Conservation (phyloP, 768 basidiomycete species). For the Lactarius sp. region DNA sequence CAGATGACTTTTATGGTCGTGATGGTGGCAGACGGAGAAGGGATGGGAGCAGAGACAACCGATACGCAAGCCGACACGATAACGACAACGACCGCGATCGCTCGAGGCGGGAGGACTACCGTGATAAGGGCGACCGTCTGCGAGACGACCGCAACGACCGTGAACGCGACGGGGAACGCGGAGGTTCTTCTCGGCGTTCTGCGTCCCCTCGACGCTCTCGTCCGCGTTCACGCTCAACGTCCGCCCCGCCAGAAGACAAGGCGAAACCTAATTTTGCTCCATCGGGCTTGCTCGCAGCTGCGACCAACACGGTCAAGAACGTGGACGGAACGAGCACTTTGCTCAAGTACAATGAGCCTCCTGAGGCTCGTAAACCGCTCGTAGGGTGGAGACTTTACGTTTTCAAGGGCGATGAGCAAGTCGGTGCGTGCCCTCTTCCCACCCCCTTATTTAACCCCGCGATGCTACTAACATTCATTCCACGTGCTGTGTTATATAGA, state of each 20-base stretch:
- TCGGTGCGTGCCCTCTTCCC: constrained; percentile 53
- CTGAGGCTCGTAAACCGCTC: constrained; percentile 90
- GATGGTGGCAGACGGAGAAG: constrained; percentile 25
- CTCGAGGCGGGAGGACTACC: constrained; percentile 42
- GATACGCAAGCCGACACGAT: constrained; percentile 18
- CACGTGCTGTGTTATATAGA: constrained; percentile 43
- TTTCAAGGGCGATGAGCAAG: constrained; percentile 92
- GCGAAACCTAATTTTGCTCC: constrained; percentile 85
- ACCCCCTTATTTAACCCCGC: neutral
- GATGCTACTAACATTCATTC: neutral
- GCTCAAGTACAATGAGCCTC: constrained; percentile 97
- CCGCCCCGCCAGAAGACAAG: constrained; percentile 50
- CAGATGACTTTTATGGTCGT: constrained; percentile 6
- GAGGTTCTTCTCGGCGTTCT: constrained; percentile 45
- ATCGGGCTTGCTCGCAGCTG: constrained; percentile 91
- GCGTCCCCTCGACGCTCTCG: constrained; percentile 48
- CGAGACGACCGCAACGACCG: constrained; percentile 39
- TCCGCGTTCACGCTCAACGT: constrained; percentile 30
- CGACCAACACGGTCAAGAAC: constrained; percentile 84
- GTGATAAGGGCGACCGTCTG: constrained; percentile 37
- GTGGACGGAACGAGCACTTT: constrained; percentile 74
- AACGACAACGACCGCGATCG: constrained; percentile 40
- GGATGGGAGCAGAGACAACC: constrained; percentile 29
- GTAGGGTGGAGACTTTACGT: constrained; percentile 94
- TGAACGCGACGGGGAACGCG: constrained; percentile 33